Conservation (phyloP, 176 grass and related monocot species). For the Phoenix roebelenii region DNA sequence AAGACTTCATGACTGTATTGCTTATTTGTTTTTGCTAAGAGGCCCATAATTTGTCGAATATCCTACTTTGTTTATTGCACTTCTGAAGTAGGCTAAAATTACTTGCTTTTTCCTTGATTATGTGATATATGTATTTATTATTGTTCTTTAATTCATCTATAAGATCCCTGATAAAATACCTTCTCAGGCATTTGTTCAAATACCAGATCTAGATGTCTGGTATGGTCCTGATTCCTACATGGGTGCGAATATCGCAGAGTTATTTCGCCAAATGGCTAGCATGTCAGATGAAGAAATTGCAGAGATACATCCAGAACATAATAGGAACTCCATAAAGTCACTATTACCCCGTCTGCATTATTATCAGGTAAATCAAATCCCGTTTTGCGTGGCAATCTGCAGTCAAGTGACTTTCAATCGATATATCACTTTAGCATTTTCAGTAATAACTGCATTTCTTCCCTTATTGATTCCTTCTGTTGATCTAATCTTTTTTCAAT, state of each 20-base stretch:
- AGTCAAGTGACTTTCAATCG: no score
- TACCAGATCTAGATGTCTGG: conserved; percentile 81
- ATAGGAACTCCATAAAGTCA: conserved; percentile 54
- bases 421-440: no score
- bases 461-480: no score
- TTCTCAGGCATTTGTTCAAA: conserved; percentile 77
- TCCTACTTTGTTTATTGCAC: no score
- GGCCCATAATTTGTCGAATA: no score
- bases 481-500: no score
- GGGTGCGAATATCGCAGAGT: conserved; percentile 90
- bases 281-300: conserved; percentile 92
- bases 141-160: neutral
- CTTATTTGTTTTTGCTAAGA: no score
- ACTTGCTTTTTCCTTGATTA: no score
- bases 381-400: neutral
- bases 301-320: conserved; percentile 72
- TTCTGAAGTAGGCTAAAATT: neutral
- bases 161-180: no score
- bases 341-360: conserved; percentile 59
- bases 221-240: conserved; percentile 99
- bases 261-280: conserved; percentile 76
- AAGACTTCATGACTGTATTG: no score
- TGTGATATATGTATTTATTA: neutral
- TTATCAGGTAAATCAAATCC: conserved; percentile 54
- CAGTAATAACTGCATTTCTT: no score